These are phyloP conservation scores for Cylindrotheca fusiformis DNA, from an alignment of 108 stramenopile species.

Conservation along the genomic window DNA sequence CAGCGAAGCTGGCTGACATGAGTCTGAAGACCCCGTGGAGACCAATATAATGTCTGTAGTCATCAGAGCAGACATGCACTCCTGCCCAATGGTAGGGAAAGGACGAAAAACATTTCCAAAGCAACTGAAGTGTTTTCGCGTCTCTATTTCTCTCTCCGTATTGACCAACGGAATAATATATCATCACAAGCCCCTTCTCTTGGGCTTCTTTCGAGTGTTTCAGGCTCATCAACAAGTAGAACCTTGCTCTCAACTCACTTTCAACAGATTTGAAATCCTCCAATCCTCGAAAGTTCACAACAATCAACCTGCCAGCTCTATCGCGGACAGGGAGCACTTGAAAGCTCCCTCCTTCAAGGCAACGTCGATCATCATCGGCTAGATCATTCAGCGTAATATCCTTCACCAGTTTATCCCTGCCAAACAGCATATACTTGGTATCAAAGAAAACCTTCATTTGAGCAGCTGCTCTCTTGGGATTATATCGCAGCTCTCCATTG, in stretches of 20 bases:
- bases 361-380: slow-evolving; percentile 8
- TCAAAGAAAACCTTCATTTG: slow-evolving; percentile 19
- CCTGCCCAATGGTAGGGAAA: background rate
- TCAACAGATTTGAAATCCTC: slow-evolving; percentile 1
- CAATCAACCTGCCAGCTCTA: slow-evolving; percentile 10
- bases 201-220: slow-evolving; percentile 11
- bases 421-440: slow-evolving; percentile 16
- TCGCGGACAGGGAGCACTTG: slow-evolving; percentile 18
- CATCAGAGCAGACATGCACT: background rate
- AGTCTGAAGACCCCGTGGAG: too few species aligned
- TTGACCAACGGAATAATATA: slow-evolving; percentile 1
- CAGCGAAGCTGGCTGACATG: too few species aligned
- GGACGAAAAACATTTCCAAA: background rate
- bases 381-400: slow-evolving; percentile 19
- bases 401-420: slow-evolving; percentile 10
- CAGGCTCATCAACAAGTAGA: slow-evolving; percentile 9
- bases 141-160: too few species aligned
- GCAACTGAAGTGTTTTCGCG: background rate
- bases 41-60: background rate
- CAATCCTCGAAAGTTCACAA: slow-evolving; percentile 7
- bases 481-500: too few species aligned
- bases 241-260: slow-evolving; percentile 6
- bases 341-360: slow-evolving; percentile 5
- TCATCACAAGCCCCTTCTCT: background rate
- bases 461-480: slow-evolving; percentile 9